These are phyloP conservation scores for Malus hybrid DNA, from an alignment of 331 rosid genomes.

Conservation along the genomic window DNA sequence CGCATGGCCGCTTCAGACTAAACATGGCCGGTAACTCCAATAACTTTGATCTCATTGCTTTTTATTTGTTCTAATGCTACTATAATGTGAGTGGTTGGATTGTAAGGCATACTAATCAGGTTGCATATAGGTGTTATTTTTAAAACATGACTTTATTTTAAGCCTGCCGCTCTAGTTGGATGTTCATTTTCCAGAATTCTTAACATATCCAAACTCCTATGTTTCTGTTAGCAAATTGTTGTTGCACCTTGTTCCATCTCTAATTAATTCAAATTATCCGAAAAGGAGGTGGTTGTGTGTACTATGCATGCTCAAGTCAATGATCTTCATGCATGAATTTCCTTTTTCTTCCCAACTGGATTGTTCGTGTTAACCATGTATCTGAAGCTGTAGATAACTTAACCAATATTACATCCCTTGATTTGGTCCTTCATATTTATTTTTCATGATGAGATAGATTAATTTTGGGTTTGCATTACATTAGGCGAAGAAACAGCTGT, in stretches of 20 bases:
- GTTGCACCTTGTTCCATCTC: not conserved
- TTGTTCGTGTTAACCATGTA: not conserved
- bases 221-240: not conserved
- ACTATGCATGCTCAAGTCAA: not conserved
- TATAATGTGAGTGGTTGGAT: not conserved
- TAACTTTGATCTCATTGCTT: not conserved
- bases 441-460: not conserved
- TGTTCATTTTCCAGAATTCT: not conserved
- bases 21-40: conserved; percentile 62
- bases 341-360: not conserved
- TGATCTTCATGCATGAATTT: not conserved
- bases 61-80: not conserved
- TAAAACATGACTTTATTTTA: not conserved
- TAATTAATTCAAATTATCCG: not conserved
- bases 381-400: not conserved
- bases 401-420: not conserved
- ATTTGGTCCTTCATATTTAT: not conserved
- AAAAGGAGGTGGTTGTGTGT: not conserved
- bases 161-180: not conserved
- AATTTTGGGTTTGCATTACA: not conserved
- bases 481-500: not conserved
- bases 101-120: not conserved
- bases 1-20: conserved; percentile 73
- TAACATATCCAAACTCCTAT: not conserved
- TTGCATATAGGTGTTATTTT: not conserved